These are phyloP conservation scores for Chlamydomonas eustigma DNA, from an alignment of 139 green algal species.

Conservation along the genomic window DNA sequence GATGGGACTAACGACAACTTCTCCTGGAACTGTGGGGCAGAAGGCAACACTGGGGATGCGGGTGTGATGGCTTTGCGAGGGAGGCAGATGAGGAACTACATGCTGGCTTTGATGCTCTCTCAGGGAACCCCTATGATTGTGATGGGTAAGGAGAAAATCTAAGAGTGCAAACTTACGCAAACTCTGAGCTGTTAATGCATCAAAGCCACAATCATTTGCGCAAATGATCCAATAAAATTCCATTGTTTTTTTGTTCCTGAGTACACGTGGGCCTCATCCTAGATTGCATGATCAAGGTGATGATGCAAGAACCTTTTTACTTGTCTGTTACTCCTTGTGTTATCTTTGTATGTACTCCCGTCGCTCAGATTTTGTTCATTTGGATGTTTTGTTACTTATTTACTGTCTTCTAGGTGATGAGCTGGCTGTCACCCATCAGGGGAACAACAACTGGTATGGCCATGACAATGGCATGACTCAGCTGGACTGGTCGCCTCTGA, in stretches of 20 bases:
- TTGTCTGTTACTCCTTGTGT: too few species aligned
- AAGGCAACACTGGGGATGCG: conserved; percentile 75
- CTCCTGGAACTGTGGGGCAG: conserved; percentile 94
- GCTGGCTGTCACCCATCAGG: conserved; percentile 67
- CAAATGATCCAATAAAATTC: too few species aligned
- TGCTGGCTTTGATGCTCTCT: conserved; percentile 81
- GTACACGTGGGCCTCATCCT: too few species aligned
- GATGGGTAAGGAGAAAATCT: conserved; percentile 40
- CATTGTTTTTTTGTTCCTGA: too few species aligned
- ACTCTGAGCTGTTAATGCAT: too few species aligned
- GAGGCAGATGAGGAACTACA: conserved; percentile 91
- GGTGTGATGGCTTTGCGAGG: conserved; percentile 61
- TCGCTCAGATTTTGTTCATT: too few species aligned
- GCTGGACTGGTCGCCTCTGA: conserved; percentile 68
- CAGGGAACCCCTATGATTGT: conserved; percentile 96
- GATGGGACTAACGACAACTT: conserved; percentile 95
- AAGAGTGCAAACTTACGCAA: too few species aligned
- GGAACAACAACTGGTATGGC: conserved; percentile 99
- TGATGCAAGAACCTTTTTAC: too few species aligned
- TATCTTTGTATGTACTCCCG: too few species aligned
- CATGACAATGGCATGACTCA: conserved; percentile 84
- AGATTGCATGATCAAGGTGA: too few species aligned
- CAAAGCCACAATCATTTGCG: too few species aligned
- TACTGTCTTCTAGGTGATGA: conserved; percentile 73
- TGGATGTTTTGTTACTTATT: too few species aligned